Evolutionary conservation across 2,329 filamentous ascomycete species (phyloP), one percentile per base, ranked within the genome.

Genomic region (Alternaria tenuissima): DNA sequence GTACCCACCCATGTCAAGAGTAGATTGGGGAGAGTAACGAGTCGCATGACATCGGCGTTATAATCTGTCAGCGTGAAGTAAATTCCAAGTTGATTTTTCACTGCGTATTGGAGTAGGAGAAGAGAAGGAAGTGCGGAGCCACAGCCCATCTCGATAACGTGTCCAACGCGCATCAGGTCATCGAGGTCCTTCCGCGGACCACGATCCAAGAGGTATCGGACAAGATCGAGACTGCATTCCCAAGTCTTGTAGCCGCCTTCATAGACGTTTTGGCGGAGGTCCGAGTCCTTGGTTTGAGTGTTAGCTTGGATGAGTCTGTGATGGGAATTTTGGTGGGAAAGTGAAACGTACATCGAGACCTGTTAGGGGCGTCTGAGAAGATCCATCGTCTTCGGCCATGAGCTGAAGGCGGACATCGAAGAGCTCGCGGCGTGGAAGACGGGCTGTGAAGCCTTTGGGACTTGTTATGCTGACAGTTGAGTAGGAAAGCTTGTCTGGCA

Each of bases 191-290:
- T 83, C 7, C 82, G 70, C 0, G 81, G 82, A 5, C 82, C 82
- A 7, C 81, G 78, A 54, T 84, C 82, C 1, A 84, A 75, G 1
- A 84, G 73, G 49, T 90, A 87, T 73, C 88, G 91, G 52, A 92
- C 90, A 18, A 95, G 82, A 75, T 95, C 92, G 53, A 93, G 83
- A 61, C 90, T 92, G 79, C 91, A 94, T 80, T 95, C 92, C 92
- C 92, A 95, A 71, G 90, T 94, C 81, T 95, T 95, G 81, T 94
- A 93, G 24, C 92, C 92, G 57, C 92, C 92, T 79, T 95, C 92
- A 78, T 95, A 95, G 61, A 94, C 87, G 52, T 91, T 91, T 56
- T 91, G 91, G 76, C 88, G 90, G 65, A 95, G 89, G 77, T 95
- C 92, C 64, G 91, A 88, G 63, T 85, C 41, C 51, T 56, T 32